Base-by-base conservation (phyloP, 108 stramenopile genomes). In the Fistulifera pelliculosa region DNA sequence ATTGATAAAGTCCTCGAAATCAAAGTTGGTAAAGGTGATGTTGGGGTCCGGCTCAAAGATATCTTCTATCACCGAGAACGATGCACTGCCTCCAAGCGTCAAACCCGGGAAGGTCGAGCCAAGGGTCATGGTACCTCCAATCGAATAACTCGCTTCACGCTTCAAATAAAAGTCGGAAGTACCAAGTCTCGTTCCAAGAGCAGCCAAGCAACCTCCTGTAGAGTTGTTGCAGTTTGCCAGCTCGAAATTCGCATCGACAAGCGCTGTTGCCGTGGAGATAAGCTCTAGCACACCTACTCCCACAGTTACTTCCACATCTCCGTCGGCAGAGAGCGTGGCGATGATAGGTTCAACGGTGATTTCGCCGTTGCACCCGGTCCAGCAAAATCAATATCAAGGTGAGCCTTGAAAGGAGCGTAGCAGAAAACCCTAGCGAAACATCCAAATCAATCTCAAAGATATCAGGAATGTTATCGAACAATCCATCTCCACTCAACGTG, bases 111-210 rank as follows among this genome's bases (percentile, higher is more conserved):
- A 17, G 3, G 44, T 45, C 19, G 44, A 45, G 2, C 19, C 21
- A 21, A 21, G 19, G 5, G 44, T 45, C 21, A 52, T 23, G 52
- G 4, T 38, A 8, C 52, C 52, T 3, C 7, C 52, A 38, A 52
- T 28, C 21, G 31, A 23, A 23, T 52, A 52, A 19, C 21, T 23
- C 17, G 21, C 52, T 5, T 4, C 3, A 28, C 18, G 18, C 17
- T 19, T 12, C 52, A 52, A 38, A 24, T 52, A 19, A 52, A n/a
- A 19, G 22, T 52, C 22, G 11, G 52, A 52, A 16, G 4, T 23
- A 23, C 52, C 52, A 5, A 52, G 38, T 38, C 23, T 4, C 16
- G 17, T 52, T 5, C 23, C 44, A 11, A 45, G 21, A 2, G 19
- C 44, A 2, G 21, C 11, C 19, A 11, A 8, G 5, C 17, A 45